These are phyloP conservation scores for Xylaria sp. DNA, from an alignment of 2,329 filamentous ascomycete species.

Conservation along the genomic window DNA sequence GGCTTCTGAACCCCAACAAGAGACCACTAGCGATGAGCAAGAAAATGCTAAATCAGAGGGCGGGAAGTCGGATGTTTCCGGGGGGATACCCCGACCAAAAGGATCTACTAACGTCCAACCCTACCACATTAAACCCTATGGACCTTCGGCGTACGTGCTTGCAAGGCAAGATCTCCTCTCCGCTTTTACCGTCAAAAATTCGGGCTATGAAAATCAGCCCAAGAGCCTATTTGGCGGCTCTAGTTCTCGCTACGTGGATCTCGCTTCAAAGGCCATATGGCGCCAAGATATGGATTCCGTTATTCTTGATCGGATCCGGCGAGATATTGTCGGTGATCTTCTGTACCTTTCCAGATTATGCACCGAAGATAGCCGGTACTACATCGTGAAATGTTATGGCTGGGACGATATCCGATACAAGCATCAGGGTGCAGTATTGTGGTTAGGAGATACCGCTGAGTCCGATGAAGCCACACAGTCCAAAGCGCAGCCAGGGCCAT, in stretches of 20 bases:
- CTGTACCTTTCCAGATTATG: slow-evolving; percentile 52
- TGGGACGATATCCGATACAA: slow-evolving; percentile 57
- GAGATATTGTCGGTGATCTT: slow-evolving; percentile 59
- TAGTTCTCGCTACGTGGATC: slow-evolving; percentile 32
- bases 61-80: neutral
- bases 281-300: slow-evolving; percentile 67
- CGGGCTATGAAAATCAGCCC: slow-evolving; percentile 28
- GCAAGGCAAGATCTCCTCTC: slow-evolving; percentile 50
- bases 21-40: slow-evolving; percentile 14
- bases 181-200: slow-evolving; percentile 34
- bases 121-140: slow-evolving; percentile 24
- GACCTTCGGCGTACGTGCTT: slow-evolving; percentile 49
- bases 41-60: neutral
- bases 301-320: slow-evolving; percentile 63
- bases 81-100: neutral
- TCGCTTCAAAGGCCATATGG: slow-evolving; percentile 53
- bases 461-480: slow-evolving; percentile 5
- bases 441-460: slow-evolving; percentile 48
- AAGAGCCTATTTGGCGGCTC: slow-evolving; percentile 33
- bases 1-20: slow-evolving; percentile 19
- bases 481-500: slow-evolving; percentile 49
- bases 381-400: slow-evolving; percentile 55
- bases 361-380: slow-evolving; percentile 48
- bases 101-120: neutral
- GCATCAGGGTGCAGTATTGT: slow-evolving; percentile 60